phyloP scores from a whole-genome alignment of 2,329 filamentous ascomycete species.

The Cytospora mali region DNA sequence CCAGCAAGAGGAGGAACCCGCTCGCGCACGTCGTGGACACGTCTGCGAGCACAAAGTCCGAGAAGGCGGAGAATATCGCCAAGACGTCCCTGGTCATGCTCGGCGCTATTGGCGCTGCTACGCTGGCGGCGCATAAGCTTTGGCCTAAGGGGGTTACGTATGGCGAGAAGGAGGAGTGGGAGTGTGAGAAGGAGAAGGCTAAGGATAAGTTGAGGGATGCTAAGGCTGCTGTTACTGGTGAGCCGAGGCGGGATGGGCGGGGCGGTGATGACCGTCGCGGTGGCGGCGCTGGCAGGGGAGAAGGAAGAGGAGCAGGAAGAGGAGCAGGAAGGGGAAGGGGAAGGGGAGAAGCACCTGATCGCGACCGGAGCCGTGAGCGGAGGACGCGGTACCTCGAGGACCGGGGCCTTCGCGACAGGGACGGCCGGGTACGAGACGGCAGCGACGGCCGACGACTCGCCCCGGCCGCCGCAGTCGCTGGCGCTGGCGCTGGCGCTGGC shows the following conservation, averaged over 20 bases:
- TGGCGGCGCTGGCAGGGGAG: neutral
- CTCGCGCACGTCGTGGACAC: conserved; percentile 15
- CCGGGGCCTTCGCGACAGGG: conserved; percentile 7
- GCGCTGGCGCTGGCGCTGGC: conserved; percentile 5
- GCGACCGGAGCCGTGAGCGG: conserved; percentile 17
- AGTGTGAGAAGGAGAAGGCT: conserved; percentile 28
- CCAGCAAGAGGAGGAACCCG: neutral
- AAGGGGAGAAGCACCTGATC: neutral
- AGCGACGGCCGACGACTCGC: neutral
- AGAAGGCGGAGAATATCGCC: conserved; percentile 31
- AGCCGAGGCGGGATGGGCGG: conserved; percentile 22
- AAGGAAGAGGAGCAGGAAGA: neutral
- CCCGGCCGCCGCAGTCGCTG: conserved; percentile 10
- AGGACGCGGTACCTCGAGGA: conserved; percentile 17
- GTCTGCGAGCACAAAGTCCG: conserved; percentile 7
- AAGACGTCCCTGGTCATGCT: conserved; percentile 44
- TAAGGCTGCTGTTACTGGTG: conserved; percentile 10
- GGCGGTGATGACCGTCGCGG: neutral
- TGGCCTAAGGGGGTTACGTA: conserved; percentile 44
- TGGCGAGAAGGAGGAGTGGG: conserved; percentile 44
- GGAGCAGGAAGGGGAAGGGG: neutral
- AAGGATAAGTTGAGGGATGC: conserved; percentile 22
- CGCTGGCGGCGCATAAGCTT: conserved; percentile 41
- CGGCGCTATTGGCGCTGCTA: conserved; percentile 42
- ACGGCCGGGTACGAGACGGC: neutral